Evolutionary conservation across 306 rosid species (phyloP), one percentile per base, ranked within the genome.

Genomic region (Cucurbita moschata): DNA sequence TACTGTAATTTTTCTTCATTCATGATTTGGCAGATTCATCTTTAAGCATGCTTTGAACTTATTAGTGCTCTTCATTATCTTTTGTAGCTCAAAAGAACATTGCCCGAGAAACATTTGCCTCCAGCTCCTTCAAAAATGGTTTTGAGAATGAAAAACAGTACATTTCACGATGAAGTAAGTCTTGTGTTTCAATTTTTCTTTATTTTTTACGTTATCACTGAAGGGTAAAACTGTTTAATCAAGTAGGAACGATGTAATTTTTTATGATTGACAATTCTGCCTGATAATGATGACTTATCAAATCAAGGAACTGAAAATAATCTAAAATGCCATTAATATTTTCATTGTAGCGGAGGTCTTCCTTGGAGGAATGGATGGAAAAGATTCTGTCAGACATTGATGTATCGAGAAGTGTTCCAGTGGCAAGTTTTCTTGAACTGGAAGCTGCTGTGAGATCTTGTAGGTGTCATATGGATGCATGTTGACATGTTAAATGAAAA

Each of bases 391-490:
- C 97, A 0, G 96, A 94, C 76, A 87, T 94, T 77, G 90, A 85
- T 51, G 54, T 90, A 77, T 90, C 98, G 58, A 86, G 98, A 87
- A 94, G 96, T 87, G 90, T 83, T 39, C 82, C 84, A 14, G 86
- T 82, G 55, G 98, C 96, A 47, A 85, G 81, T 12, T 90, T 90
- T 85, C 95, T 94, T 61, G 98, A 94, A 89, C 94, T 94, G 49
- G 98, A 94, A 87, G 97, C 97, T 78, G 90, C 97, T 78, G 98
- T 85, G 78, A 87, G 98, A 80, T 85, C 89, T 43, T 84, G 98
- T 94, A 85, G 74, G 89, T 84, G 80, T 83, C 77, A 71, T 77
- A 75, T 79, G 71, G 62, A 61, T 47, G 60, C 76, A 76, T 69
- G 72, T 11, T 21, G 55, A 67, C 38, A 19, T 11, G 56, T 44